These are phyloP conservation scores for Artemisia argyi DNA, from an alignment of 129 eudicot species.

Conservation along the genomic window DNA sequence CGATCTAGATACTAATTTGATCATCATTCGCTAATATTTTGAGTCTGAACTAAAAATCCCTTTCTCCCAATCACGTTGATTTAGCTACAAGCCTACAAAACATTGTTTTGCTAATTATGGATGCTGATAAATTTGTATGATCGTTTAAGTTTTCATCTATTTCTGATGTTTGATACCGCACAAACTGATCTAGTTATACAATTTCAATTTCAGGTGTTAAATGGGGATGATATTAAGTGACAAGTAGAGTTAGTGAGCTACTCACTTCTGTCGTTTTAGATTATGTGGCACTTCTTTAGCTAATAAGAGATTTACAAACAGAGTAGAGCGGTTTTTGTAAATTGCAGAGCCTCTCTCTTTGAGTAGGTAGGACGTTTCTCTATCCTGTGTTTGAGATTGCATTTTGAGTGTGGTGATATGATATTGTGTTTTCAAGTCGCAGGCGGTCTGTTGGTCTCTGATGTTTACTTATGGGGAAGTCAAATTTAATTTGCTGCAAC, in stretches of 20 bases:
- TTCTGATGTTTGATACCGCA: too few species aligned
- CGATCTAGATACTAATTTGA: too few species aligned
- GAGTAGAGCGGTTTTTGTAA: slow-evolving; percentile 22
- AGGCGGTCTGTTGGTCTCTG: too few species aligned
- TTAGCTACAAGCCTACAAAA: not conserved
- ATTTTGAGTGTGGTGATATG: not conserved
- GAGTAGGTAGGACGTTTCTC: not conserved
- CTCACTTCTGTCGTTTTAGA: not conserved
- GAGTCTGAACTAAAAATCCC: too few species aligned
- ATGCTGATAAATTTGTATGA: not conserved
- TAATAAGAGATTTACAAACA: not conserved
- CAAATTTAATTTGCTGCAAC: too few species aligned
- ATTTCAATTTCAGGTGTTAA: slow-evolving; percentile 6
- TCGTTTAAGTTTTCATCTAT: not conserved
- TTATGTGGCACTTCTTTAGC: not conserved
- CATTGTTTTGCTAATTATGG: not conserved
- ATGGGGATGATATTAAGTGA: too few species aligned
- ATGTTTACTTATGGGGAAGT: too few species aligned
- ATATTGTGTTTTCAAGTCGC: not conserved
- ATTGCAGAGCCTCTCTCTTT: slow-evolving; percentile 14
- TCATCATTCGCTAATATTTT: too few species aligned
- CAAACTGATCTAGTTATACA: not conserved
- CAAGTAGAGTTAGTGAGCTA: not conserved
- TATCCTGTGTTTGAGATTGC: not conserved
- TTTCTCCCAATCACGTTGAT: not conserved